Evolutionary conservation across 2,329 filamentous ascomycete genomes (phyloP), one percentile per base, ranked within the genome.

Genomic region (Colletotrichum lupini): DNA sequence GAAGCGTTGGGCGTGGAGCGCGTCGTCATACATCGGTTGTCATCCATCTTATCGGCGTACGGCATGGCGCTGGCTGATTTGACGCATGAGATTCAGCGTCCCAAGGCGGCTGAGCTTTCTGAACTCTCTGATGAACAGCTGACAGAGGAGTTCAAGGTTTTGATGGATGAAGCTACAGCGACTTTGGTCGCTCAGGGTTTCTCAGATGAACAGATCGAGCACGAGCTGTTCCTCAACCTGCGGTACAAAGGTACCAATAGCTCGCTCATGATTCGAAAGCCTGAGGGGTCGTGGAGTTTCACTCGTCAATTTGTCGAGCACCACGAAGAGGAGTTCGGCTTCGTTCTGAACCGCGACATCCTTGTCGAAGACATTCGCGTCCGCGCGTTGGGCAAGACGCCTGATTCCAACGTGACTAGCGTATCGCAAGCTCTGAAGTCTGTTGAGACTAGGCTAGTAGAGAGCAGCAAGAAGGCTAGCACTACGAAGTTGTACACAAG

Each of bases 221-320:
- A 96, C 78, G 95, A 98, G 80, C 93, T 97, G 79, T 98, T 98
- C 79, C 89, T 98, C 68, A 98, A 98, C 80, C 95, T 98, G 92
- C 88, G 95, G 70, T 98, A 98, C 78, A 90, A 94, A 37, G 95
- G 95, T 14, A 97, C 95, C 0, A 95, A 98, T 79, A 97, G 94
- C 11, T 94, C 95, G 1, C 87, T 98, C 52, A 98, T 98, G 95
- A 91, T 97, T 60, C 84, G 96, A 75, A 94, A 92, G 81, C 94
- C 95, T 0, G 88, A 49, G 3, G 42, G 4, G 8, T 49, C 19
- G 7, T 49, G 42, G 42, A 0, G 11, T 19, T 49, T 49, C 19
- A 49, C 19, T 22, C 42, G 42, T 19, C 19, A 49, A 22, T 49
- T 49, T 22, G 42, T 22, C 19, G 83, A 91, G 77, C 94, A 97